Evolutionary conservation across 257 asterid species (phyloP).

Genomic region (Ehretia macrophylla): DNA sequence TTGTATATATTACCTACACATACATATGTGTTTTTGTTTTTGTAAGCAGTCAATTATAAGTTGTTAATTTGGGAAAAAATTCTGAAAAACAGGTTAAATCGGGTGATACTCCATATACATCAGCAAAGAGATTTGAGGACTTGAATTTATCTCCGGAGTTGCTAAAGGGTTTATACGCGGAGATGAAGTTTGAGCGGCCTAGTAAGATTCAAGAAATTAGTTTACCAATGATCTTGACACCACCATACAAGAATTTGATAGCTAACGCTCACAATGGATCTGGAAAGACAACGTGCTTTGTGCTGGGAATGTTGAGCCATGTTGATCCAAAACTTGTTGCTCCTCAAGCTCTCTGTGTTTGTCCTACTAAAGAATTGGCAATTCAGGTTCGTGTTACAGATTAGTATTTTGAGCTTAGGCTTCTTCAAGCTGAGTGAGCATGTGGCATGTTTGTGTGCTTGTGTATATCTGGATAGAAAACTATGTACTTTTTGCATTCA

Average conservation of each 20-base stretch:
- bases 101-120: conserved; percentile 65
- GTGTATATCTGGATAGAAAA: no score
- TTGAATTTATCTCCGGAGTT: conserved; percentile 63
- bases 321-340: conserved; percentile 54
- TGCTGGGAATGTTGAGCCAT: conserved; percentile 96
- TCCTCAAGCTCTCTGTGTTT: conserved; percentile 96
- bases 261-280: conserved; percentile 99
- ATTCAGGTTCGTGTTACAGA: conserved; percentile 50
- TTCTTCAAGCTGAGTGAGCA: no score
- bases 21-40: background rate
- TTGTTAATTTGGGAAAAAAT: background rate
- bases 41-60: no score
- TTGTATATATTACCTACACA: no score
- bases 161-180: conserved; percentile 75
- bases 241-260: conserved; percentile 73
- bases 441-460: no score
- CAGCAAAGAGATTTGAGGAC: conserved; percentile 85
- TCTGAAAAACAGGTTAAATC: conserved; percentile 49
- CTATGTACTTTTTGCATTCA: no score
- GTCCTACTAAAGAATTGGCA: conserved; percentile 95
- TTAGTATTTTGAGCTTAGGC: background rate
- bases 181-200: conserved; percentile 81
- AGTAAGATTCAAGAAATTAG: conserved; percentile 80
- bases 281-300: conserved; percentile 98
- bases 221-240: conserved; percentile 91